phyloP scores from a whole-genome alignment of 2,329 filamentous ascomycete genomes.

The Colletotrichum falcatum region DNA sequence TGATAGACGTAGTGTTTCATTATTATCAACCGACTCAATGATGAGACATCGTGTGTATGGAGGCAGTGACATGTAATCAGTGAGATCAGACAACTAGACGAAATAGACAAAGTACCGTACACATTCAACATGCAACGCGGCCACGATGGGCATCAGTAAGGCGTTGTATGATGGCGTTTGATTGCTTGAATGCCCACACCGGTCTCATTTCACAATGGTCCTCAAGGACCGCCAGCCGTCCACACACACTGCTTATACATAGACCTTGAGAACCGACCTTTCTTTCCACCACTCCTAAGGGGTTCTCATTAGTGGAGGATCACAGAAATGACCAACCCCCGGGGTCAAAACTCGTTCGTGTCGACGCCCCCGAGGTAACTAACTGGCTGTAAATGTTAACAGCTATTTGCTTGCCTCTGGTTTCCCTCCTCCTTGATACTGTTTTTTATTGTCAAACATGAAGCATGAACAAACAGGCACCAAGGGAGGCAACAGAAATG shows the following conservation, averaged over 20 bases:
- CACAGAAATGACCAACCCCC: not conserved
- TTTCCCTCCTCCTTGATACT: too few relatives aligned
- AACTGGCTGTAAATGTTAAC: too few relatives aligned
- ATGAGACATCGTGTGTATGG: not conserved
- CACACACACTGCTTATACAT: not conserved
- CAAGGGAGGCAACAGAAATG: too few relatives aligned
- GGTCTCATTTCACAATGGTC: not conserved
- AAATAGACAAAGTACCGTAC: not conserved
- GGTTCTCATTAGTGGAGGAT: not conserved
- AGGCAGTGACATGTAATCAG: not conserved
- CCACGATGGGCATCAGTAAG: not conserved
- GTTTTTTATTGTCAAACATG: too few relatives aligned
- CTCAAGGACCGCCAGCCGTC: not conserved
- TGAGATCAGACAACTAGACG: not conserved
- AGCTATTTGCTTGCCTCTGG: too few relatives aligned
- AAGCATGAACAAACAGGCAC: too few relatives aligned
- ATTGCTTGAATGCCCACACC: not conserved
- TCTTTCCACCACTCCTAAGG: not conserved
- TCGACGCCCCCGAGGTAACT: not conserved
- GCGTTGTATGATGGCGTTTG: not conserved
- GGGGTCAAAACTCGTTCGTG: not conserved
- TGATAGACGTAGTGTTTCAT: not conserved
- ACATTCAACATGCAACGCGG: not conserved
- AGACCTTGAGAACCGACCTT: not conserved
- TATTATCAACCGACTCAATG: not conserved